A percentile compares a stretch with the other conserved stretches of the same genome.
Evolutionary conservation across 371 early-diverging fungal genomes (phyloP).

Genomic region (Nematocida sp.): DNA sequence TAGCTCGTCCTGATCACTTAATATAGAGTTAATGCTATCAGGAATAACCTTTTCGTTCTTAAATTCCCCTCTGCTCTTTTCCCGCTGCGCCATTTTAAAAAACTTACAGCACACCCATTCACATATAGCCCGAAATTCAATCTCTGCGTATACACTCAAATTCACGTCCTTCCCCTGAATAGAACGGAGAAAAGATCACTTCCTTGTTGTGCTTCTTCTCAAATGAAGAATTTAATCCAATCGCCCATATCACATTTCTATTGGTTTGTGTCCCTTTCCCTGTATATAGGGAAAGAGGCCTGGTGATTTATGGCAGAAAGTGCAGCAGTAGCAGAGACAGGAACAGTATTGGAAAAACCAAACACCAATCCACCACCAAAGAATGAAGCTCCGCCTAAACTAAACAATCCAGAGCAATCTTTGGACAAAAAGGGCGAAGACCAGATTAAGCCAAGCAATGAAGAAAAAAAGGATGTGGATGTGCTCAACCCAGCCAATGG

Average conservation of each 20-base stretch:
- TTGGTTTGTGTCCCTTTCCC: neutral
- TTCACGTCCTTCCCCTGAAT: neutral
- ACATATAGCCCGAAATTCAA: neutral
- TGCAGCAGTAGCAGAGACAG: constrained; percentile 5
- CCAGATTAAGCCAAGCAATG: neutral
- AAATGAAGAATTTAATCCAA: constrained; percentile 4
- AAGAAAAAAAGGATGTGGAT: neutral
- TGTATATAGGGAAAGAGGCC: neutral
- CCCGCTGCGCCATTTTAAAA: constrained; percentile 29
- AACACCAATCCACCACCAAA: neutral
- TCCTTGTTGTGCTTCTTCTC: neutral
- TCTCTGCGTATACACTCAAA: neutral
- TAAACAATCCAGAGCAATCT: neutral
- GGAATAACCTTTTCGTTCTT: constrained; percentile 16
- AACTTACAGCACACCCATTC: neutral
- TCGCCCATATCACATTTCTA: constrained; percentile 3
- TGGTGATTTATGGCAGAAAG: neutral
- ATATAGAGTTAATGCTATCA: neutral
- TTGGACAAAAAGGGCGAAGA: neutral
- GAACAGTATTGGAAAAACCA: neutral
- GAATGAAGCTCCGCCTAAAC: neutral
- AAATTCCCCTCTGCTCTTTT: neutral
- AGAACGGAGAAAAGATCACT: neutral
- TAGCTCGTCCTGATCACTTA: constrained; percentile 1
- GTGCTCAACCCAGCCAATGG: neutral